Base-by-base conservation (phyloP, 441 rosid genomes). In the Euphorbia neoarborescens region DNA sequence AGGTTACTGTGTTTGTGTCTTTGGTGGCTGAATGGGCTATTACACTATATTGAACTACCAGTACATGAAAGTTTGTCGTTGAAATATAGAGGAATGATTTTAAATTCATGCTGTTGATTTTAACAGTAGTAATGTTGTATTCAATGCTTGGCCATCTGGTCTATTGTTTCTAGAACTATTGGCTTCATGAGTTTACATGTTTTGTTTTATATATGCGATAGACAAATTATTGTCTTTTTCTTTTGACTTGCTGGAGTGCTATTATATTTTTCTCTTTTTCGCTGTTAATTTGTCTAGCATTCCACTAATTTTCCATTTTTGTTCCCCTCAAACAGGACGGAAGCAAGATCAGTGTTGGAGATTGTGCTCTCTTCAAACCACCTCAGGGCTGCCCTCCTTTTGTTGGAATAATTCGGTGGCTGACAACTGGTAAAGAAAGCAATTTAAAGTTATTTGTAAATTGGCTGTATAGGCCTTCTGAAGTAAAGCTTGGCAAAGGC, bases 401-500 rank as follows among this genome's bases (percentile, higher is more conserved):
- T 71, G 86, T 94, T 72, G 97, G 94, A 58, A 71, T 91, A 76
- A 85, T 92, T 68, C 92, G 89, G 35, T 83, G 78, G 71, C 40
- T 91, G 44, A 78, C 77, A 53, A 35, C 82, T 65, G 75, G 79
- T 20, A 83, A 79, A 82, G 94, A 88, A 71, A 81, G 83, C 8
- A 77, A 77, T 68, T 66, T 85, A 48, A 88, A 71, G 57, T 75
- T 94, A 42, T 71, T 88, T 73, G 97, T 91, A 35, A 88, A 86
- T 89, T 91, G 97, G 97, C 86, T 91, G 22, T 91, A 89, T 80
- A 86, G 97, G 72, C 91, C 90, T 65, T 62, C 85, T 50, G 97
- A 94, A 76, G 79, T 91, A 48, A 89, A 87, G 81, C 94, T 94
- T 81, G 96, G 93, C 88, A 89, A 84, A 87, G 89, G 90, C 84